Evolutionary conservation across 176 grass and related monocot species (phyloP).

Genomic region (Ampelocalamus luodianensis): DNA sequence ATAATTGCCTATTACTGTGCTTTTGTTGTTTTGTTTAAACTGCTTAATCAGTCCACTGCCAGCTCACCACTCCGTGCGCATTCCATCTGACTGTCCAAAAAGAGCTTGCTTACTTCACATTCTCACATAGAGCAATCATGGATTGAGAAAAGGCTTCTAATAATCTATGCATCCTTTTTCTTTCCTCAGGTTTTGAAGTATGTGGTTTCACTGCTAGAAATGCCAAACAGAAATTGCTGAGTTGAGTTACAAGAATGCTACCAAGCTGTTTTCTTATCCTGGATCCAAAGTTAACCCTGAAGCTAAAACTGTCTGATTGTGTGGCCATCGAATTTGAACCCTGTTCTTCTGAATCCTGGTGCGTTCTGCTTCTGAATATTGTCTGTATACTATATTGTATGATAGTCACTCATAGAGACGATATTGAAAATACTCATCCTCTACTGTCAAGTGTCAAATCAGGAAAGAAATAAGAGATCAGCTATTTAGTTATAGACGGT

Average conservation of each 20-base stretch:
- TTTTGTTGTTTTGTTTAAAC: background rate
- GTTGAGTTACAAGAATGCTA: conserved; percentile 73
- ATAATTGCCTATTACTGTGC: background rate
- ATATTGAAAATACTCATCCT: background rate
- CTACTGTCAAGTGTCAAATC: background rate
- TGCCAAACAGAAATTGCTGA: conserved; percentile 70
- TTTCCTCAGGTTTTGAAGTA: conserved; percentile 66
- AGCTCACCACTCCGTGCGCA: background rate
- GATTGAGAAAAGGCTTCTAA: background rate
- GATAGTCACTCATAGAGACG: background rate
- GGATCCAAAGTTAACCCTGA: conserved; percentile 68
- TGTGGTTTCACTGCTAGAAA: conserved; percentile 73
- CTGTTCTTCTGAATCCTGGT: conserved; percentile 27
- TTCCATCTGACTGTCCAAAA: background rate
- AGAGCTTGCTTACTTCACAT: background rate
- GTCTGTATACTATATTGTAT: background rate
- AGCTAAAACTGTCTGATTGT: conserved; percentile 1
- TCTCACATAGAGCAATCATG: too few relatives aligned
- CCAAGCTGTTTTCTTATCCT: conserved; percentile 78
- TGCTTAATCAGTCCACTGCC: background rate
- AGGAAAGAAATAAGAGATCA: background rate
- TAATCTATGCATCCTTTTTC: background rate
- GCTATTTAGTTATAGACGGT: background rate
- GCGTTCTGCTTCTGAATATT: background rate
- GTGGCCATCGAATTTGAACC: background rate